Conservation (phyloP, 352 stramenopile species). For the Hyaloperonospora arabidopsidis region DNA sequence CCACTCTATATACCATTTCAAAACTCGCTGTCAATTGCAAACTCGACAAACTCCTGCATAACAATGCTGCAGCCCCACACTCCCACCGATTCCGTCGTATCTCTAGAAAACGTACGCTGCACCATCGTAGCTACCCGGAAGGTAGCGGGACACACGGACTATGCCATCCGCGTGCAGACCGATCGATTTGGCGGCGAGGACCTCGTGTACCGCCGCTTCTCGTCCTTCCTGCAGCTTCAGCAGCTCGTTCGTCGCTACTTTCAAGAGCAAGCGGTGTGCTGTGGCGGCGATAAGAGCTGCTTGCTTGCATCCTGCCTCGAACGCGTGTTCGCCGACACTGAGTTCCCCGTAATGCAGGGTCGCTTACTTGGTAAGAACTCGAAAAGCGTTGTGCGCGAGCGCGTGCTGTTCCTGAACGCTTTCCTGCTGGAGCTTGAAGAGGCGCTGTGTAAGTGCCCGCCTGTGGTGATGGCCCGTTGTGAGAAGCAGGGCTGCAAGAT, state of each 20-base stretch:
- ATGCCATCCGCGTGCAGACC: conserved; percentile 70
- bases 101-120: conserved; percentile 47
- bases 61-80: conserved; percentile 23
- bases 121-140: conserved; percentile 71
- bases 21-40: conserved; percentile 19
- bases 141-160: conserved; percentile 74
- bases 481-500: conserved; percentile 80
- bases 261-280: conserved; percentile 53
- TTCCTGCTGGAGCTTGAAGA: conserved; percentile 73
- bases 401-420: conserved; percentile 75
- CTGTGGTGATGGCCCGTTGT: conserved; percentile 60
- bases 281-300: conserved; percentile 55
- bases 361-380: conserved; percentile 77
- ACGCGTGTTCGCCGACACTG: conserved; percentile 57
- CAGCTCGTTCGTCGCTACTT: conserved; percentile 62
- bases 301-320: conserved; percentile 63
- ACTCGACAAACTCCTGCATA: background rate
- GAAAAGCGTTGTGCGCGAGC: conserved; percentile 65
- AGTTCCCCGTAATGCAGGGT: conserved; percentile 69
- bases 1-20: conserved; percentile 11
- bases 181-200: conserved; percentile 45
- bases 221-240: conserved; percentile 79
- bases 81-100: conserved; percentile 24
- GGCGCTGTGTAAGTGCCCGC: conserved; percentile 67
- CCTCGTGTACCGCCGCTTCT: conserved; percentile 81